Conservation (phyloP, 2,329 filamentous ascomycete species). For the Claviceps sp. region DNA sequence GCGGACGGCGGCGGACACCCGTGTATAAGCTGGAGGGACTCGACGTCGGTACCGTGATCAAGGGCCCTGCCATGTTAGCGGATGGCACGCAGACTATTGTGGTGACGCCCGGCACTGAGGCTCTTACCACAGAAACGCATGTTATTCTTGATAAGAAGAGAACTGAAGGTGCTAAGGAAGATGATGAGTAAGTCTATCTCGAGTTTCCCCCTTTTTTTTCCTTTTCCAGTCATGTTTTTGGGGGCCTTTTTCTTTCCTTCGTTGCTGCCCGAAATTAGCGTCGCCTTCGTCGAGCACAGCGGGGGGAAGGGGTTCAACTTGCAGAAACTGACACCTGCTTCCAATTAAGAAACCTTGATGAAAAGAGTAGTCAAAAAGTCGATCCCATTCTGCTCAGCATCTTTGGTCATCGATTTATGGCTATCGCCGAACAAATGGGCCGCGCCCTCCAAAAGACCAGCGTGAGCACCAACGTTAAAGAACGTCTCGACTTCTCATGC, state of each 20-base stretch:
- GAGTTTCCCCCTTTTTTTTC: no score
- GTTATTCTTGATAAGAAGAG: slow-evolving; percentile 69
- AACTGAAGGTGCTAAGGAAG: slow-evolving; percentile 30
- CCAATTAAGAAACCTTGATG: slow-evolving; percentile 7
- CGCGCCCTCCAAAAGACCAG: slow-evolving; percentile 67
- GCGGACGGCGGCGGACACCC: slow-evolving; percentile 61
- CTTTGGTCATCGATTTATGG: slow-evolving; percentile 75
- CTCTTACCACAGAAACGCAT: slow-evolving; percentile 70
- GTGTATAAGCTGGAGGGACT: slow-evolving; percentile 73
- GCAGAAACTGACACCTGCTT: not conserved
- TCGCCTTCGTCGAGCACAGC: not conserved
- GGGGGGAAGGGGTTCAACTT: no score
- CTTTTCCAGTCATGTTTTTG: not conserved
- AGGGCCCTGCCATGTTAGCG: slow-evolving; percentile 74
- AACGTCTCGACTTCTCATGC: slow-evolving; percentile 70
- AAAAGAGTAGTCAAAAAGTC: slow-evolving; percentile 24
- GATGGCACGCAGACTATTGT: slow-evolving; percentile 89
- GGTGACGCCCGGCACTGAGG: slow-evolving; percentile 64
- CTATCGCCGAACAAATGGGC: slow-evolving; percentile 76
- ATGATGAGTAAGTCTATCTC: slow-evolving; percentile 14
- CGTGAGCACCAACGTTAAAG: slow-evolving; percentile 71
- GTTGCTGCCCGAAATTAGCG: not conserved
- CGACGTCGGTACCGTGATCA: slow-evolving; percentile 54
- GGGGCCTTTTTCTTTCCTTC: not conserved
- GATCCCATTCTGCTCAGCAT: slow-evolving; percentile 70